Evolutionary conservation across 352 stramenopile species (phyloP), one percentile per base, ranked within the genome.

Genomic region (Phytophthora palmivora): DNA sequence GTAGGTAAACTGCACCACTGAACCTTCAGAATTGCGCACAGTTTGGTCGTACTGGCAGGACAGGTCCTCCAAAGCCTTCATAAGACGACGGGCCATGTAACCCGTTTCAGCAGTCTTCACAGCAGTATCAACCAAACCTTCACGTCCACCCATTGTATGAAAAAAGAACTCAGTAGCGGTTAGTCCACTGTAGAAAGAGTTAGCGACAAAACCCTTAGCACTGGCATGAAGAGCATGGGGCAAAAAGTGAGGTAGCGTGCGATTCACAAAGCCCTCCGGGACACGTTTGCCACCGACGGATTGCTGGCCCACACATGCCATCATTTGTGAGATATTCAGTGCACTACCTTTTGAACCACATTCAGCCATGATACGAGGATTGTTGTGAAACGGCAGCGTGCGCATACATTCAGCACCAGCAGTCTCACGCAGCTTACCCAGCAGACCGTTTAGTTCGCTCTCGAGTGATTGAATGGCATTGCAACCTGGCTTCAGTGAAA

Each of bases 261-360:
- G 83, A 70, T 99, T 98, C 12, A 99, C 96, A 72, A 99, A 99
- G 7, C 98, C 98, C 76, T 99, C 94, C 32, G 98, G 91, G 38
- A 99, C 98, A 64, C 98, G 97, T 75, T 98, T 99, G 58, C 98
- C 98, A 46, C 96, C 96, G 11, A 99, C 97, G 28, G 94, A 97
- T 74, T 99, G 97, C 82, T 99, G 97, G 4, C 97, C 98, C 22
- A 99, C 94, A 83, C 97, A 99, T 18, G 97, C 96, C 61, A 99
- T 98, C 97, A 99, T 99, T 78, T 99, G 98, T n/a, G 96, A 99
- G 65, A 99, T 99, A 73, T 99, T 99, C 2, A 99, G 72, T 6
- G 96, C 87, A 74, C 92, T 98, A 50, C 98, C 98, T 86, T 99
- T 99, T 3, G 96, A 98, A 37, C 98, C 98, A 81, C 97, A 99